These are phyloP conservation scores for Begonia masoniana DNA, from an alignment of 306 rosid genomes.

Conservation along the genomic window DNA sequence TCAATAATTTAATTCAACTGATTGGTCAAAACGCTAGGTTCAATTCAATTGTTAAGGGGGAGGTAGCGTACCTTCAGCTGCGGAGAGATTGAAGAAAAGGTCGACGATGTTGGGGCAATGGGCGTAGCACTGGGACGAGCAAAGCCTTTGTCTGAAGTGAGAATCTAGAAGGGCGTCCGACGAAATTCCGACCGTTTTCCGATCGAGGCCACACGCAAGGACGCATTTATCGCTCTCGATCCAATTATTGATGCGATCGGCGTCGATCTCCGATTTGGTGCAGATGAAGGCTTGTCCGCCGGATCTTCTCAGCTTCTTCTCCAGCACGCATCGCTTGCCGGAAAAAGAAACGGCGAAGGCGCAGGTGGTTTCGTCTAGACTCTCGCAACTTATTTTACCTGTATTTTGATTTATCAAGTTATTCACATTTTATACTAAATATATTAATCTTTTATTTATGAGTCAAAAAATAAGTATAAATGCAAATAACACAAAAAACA, in stretches of 20 bases:
- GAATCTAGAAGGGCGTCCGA: constrained; percentile 63
- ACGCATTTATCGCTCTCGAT: constrained; percentile 52
- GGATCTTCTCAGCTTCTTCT: constrained; percentile 45
- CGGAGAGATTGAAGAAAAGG: constrained; percentile 75
- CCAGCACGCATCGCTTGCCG: constrained; percentile 71
- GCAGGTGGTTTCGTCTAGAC: constrained; percentile 35
- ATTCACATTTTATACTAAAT: too few species aligned
- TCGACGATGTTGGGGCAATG: constrained; percentile 63
- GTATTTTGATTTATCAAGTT: too few species aligned
- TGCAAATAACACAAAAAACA: too few species aligned
- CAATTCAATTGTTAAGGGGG: too few species aligned
- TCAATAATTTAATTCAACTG: too few species aligned
- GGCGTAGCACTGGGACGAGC: constrained; percentile 58
- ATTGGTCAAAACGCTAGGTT: too few species aligned
- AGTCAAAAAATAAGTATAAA: too few species aligned
- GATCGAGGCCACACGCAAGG: constrained; percentile 56
- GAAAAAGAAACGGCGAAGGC: constrained; percentile 57
- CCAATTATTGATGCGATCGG: constrained; percentile 46
- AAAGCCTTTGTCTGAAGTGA: constrained; percentile 39
- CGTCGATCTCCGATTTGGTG: constrained; percentile 56
- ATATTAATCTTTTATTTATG: too few species aligned
- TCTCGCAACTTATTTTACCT: constrained; percentile 26
- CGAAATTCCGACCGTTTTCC: constrained; percentile 57
- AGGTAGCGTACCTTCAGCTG: constrained; percentile 53
- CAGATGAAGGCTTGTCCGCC: constrained; percentile 68